Conservation (phyloP, 495 filamentous ascomycete species). For the Penicillium robsamsonii region DNA sequence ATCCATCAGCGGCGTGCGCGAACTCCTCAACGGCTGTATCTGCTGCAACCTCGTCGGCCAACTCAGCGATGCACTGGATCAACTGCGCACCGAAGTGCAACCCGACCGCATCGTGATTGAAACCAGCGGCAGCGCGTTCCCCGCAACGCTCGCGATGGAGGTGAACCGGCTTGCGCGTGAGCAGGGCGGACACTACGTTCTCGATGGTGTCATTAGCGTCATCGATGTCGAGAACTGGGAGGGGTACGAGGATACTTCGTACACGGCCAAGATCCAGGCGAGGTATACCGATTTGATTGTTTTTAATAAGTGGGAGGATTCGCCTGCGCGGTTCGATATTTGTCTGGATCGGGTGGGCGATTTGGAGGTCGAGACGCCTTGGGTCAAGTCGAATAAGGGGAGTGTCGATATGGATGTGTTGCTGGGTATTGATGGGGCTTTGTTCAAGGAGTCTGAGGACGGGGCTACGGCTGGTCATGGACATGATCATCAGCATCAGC, state of each 20-base stretch:
- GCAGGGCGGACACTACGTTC: slow-evolving; percentile 54
- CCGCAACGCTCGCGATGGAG: slow-evolving; percentile 87
- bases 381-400: slow-evolving; percentile 77
- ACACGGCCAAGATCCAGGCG: slow-evolving; percentile 83
- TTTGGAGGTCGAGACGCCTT: slow-evolving; percentile 75
- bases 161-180: slow-evolving; percentile 73
- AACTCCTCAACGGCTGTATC: slow-evolving; percentile 94
- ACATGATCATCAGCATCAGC: slow-evolving; percentile 23
- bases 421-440: slow-evolving; percentile 80
- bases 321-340: slow-evolving; percentile 73
- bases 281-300: slow-evolving; percentile 89
- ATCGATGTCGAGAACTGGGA: slow-evolving; percentile 98
- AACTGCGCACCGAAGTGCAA: slow-evolving; percentile 56
- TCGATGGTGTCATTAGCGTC: slow-evolving; percentile 90
- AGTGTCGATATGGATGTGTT: slow-evolving; percentile 72
- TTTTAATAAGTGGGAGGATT: slow-evolving; percentile 91
- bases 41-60: slow-evolving; percentile 98
- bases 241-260: slow-evolving; percentile 89
- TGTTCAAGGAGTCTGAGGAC: slow-evolving; percentile 57
- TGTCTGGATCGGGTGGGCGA: slow-evolving; percentile 82
- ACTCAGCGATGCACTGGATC: slow-evolving; percentile 71
- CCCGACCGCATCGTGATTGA: slow-evolving; percentile 93
- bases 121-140: slow-evolving; percentile 84
- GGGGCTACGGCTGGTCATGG: slow-evolving; percentile 14
- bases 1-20: slow-evolving; percentile 84